These are phyloP conservation scores for Conidiobolus incongruus DNA, from an alignment of 371 early-diverging fungal genomes.

Conservation along the genomic window DNA sequence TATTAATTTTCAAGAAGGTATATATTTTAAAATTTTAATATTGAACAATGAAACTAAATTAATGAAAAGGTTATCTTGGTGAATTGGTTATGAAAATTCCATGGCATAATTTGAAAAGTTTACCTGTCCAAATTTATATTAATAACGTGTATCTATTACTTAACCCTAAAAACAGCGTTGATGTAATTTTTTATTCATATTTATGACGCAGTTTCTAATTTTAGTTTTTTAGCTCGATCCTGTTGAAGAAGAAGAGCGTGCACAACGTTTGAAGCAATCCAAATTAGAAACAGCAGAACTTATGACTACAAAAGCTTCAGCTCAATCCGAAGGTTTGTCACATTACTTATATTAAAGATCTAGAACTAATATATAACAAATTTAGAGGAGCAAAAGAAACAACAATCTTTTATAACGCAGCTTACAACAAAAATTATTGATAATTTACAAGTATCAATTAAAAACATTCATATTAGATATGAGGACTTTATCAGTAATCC, in stretches of 20 bases:
- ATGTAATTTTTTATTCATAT: conserved; percentile 10
- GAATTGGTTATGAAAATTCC: conserved; percentile 81
- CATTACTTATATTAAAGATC: neutral
- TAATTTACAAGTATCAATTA: conserved; percentile 84
- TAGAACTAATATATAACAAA: neutral
- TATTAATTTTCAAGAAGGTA: conserved; percentile 80
- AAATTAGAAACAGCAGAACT: conserved; percentile 63
- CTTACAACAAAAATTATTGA: conserved; percentile 83
- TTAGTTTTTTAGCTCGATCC: conserved; percentile 32
- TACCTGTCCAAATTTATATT: conserved; percentile 71
- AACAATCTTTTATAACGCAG: conserved; percentile 55
- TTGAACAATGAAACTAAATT: conserved; percentile 1
- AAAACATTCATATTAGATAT: conserved; percentile 87
- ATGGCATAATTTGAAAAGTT: conserved; percentile 87
- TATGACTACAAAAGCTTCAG: conserved; percentile 14
- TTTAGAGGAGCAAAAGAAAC: conserved; percentile 32
- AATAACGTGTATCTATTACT: conserved; percentile 78
- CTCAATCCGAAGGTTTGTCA: conserved; percentile 13
- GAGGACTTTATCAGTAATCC: conserved; percentile 67
- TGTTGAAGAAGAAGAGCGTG: conserved; percentile 54
- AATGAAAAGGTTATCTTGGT: conserved; percentile 60
- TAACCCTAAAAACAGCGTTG: conserved; percentile 51
- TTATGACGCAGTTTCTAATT: neutral
- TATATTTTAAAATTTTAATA: neutral
- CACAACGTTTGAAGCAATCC: conserved; percentile 59